Conservation (phyloP, 495 filamentous ascomycete species). For the Eremomyces bilateralis region DNA sequence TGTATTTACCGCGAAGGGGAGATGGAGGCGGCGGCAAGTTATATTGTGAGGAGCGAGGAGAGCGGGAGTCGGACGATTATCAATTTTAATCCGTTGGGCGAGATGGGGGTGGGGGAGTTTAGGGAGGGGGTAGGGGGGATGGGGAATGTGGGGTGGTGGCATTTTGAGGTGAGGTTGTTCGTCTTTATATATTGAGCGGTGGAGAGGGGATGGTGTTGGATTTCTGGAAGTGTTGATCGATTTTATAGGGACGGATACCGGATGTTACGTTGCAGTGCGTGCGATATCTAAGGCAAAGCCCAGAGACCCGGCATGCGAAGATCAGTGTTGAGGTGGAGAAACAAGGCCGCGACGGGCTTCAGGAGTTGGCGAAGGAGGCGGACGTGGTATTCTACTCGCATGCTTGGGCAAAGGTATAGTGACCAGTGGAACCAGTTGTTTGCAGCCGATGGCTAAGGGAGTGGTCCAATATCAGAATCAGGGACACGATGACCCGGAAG, state of each 20-base stretch:
- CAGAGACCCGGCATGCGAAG: constrained; percentile 21
- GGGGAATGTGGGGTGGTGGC: constrained; percentile 28
- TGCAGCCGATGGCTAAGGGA: constrained; percentile 1
- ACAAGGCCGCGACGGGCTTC: constrained; percentile 35
- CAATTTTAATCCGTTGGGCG: constrained; percentile 42
- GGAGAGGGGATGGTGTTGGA: not conserved
- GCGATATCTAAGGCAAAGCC: constrained; percentile 28
- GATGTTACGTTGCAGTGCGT: constrained; percentile 41
- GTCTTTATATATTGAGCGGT: not conserved
- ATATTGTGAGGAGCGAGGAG: constrained; percentile 39
- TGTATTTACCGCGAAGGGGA: constrained; percentile 37
- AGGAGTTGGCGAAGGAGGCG: constrained; percentile 36
- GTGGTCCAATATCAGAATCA: constrained; percentile 17
- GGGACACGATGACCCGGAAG: constrained; percentile 26
- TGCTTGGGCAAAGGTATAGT: constrained; percentile 42
- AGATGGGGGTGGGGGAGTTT: constrained; percentile 42
- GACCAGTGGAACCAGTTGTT: not conserved
- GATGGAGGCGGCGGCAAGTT: constrained; percentile 41
- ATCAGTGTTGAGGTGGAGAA: constrained; percentile 56
- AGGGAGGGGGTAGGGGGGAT: constrained; percentile 14
- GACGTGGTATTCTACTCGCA: constrained; percentile 52
- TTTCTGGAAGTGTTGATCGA: too few relatives aligned
- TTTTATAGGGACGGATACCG: constrained; percentile 46
- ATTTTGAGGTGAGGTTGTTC: constrained; percentile 39
- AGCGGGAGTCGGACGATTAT: constrained; percentile 45